Conservation (phyloP, 352 stramenopile species). For the Globisporangium echinulatum region DNA sequence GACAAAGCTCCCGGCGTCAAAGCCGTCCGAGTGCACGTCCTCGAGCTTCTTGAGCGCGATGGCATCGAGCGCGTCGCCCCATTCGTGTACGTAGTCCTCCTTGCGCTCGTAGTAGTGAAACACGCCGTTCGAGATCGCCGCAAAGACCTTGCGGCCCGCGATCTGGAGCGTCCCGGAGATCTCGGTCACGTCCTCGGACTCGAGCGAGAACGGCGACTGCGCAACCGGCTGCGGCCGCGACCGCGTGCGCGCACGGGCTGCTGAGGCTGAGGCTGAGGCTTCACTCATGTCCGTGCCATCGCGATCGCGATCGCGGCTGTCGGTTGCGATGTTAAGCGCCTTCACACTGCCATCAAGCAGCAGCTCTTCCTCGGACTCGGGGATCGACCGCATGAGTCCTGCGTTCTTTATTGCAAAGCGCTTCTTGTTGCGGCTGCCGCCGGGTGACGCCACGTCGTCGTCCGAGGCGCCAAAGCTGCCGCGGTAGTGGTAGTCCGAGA, state of each 20-base stretch:
- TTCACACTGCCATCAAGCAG: background rate
- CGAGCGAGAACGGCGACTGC: slow-evolving; percentile 17
- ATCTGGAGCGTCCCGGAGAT: slow-evolving; percentile 39
- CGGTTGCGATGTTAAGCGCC: background rate
- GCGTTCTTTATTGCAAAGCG: slow-evolving; percentile 36
- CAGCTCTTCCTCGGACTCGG: slow-evolving; percentile 31
- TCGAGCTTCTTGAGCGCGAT: slow-evolving; percentile 75
- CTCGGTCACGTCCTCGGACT: slow-evolving; percentile 13
- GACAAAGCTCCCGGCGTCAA: slow-evolving; percentile 68
- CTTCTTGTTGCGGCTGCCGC: slow-evolving; percentile 25
- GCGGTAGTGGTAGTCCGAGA: slow-evolving; percentile 82
- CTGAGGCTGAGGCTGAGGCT: too few relatives aligned
- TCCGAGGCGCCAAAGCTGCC: slow-evolving; percentile 10
- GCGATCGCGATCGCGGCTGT: background rate
- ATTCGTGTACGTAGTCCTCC: slow-evolving; percentile 77
- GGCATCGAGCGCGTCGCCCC: slow-evolving; percentile 76
- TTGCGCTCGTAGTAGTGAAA: slow-evolving; percentile 85
- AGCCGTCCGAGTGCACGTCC: slow-evolving; percentile 70
- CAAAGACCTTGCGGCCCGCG: slow-evolving; percentile 52
- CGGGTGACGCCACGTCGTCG: slow-evolving; percentile 10
- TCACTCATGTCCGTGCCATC: too few relatives aligned
- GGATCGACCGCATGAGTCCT: slow-evolving; percentile 42
- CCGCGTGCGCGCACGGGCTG: slow-evolving; percentile 1
- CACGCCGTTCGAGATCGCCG: slow-evolving; percentile 73
- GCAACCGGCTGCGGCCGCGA: slow-evolving; percentile 8